Base-by-base conservation (phyloP, 2,329 filamentous ascomycete species). In the Chrysosporium queenslandicum region DNA sequence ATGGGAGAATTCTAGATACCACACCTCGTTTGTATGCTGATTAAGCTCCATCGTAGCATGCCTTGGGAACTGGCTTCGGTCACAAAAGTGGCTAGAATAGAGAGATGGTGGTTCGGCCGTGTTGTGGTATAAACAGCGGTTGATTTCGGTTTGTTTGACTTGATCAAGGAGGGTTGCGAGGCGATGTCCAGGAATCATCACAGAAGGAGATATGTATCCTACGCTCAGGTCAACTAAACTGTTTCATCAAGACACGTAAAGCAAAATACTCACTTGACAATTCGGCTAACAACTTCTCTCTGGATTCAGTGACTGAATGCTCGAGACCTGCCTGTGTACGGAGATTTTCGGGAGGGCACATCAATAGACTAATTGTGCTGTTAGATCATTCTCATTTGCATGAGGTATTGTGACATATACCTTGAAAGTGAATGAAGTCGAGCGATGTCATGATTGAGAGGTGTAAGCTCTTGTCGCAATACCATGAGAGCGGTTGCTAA, bases 111-210 rank as follows among this genome's bases (percentile, higher is more conserved):
- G 79, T 2, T 76, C 71, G 1, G 82, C 77, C 2, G 83, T 88
- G 50, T 94, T 96, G 70, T 98, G 92, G 67, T 90, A 97, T 36
- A 90, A 71, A 65, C 92, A 98, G 27, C 79, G 80, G 48, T 83
- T 79, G 54, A 96, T 86, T 70, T 96, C 91, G 57, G 77, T 81
- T 56, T 84, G 78, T 65, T 96, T 95, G 34, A 95, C 82, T 58
- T 94, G 83, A 53, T 90, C 78, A 49, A 98, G 73, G 14, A 98
- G 74, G 30, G 82, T 78, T 1, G 88, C 87, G 41, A 98, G 75
- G 5, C 92, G 83, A 66, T 92, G 87, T 63, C 95, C 87, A 1
- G 92, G 92, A 51, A 98, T 85, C 90, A 98, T 97, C 41, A 95
- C 87, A 3, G 89, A 92, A 0, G 92, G 91, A 1, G 92, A 95